These are phyloP conservation scores for Alternaria sp. DNA, from an alignment of 2,329 filamentous ascomycete genomes.

Conservation along the genomic window DNA sequence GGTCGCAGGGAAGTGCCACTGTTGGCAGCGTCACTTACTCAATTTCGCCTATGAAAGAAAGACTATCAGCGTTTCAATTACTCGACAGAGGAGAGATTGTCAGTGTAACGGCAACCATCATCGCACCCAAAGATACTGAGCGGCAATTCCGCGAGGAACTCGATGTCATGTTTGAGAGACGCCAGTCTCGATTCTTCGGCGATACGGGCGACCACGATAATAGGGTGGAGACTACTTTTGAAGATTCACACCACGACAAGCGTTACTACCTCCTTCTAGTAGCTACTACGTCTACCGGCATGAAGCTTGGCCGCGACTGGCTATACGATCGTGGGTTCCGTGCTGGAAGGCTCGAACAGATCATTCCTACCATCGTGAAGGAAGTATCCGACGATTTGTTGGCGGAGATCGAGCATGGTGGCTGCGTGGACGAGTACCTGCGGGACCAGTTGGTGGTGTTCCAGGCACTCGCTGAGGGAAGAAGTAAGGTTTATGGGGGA, in stretches of 20 bases:
- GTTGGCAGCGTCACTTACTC: conserved; percentile 59
- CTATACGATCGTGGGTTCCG: conserved; percentile 50
- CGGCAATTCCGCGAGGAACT: conserved; percentile 35
- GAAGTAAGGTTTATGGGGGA: conserved; percentile 44
- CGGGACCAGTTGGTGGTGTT: conserved; percentile 67
- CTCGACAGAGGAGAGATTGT: conserved; percentile 30
- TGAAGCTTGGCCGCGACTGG: conserved; percentile 59
- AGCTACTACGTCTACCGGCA: conserved; percentile 56
- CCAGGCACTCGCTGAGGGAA: conserved; percentile 60
- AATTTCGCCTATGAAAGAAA: conserved; percentile 50
- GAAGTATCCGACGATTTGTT: conserved; percentile 54
- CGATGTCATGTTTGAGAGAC: conserved; percentile 29
- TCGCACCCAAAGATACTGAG: conserved; percentile 46
- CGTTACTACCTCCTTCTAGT: conserved; percentile 63
- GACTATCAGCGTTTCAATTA: conserved; percentile 48
- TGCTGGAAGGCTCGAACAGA: conserved; percentile 27
- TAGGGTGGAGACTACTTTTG: conserved; percentile 37
- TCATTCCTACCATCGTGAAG: conserved; percentile 49
- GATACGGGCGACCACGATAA: not conserved
- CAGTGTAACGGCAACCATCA: conserved; percentile 45
- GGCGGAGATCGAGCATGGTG: conserved; percentile 53
- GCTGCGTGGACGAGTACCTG: conserved; percentile 62
- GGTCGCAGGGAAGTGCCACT: conserved; percentile 55
- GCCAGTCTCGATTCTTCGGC: conserved; percentile 15
- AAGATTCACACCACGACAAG: conserved; percentile 53